phyloP scores from a whole-genome alignment of 495 filamentous ascomycete species.

The Lophium mytilinum region DNA sequence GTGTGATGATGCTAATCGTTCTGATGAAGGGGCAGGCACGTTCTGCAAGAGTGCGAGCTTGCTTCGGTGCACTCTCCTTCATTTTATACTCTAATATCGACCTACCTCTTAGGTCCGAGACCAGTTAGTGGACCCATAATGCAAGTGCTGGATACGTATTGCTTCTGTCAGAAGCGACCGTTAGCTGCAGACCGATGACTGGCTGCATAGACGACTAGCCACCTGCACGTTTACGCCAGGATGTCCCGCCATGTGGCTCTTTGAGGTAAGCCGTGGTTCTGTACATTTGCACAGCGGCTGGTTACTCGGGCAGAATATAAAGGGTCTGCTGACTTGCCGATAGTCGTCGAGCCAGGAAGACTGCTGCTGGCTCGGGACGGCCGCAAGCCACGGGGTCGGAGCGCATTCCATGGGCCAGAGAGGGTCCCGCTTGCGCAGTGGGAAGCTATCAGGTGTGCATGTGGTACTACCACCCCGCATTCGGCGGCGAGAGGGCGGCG shows the following conservation, averaged over 20 bases:
- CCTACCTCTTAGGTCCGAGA: no score
- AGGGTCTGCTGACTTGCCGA: neutral
- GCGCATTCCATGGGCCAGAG: no score
- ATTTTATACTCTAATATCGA: no score
- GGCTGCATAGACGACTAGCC: neutral
- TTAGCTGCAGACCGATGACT: neutral
- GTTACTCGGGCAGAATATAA: neutral
- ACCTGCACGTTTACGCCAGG: neutral
- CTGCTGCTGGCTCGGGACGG: neutral
- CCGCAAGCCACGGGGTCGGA: neutral
- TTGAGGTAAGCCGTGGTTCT: neutral
- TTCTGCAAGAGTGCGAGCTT: no score
- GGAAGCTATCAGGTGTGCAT: neutral
- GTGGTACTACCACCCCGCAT: neutral
- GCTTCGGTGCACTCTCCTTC: no score
- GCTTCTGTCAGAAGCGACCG: neutral
- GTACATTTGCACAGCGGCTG: neutral
- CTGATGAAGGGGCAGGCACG: no score
- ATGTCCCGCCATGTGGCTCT: no score
- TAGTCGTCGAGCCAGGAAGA: neutral
- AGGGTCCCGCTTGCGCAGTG: no score
- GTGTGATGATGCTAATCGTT: no score
- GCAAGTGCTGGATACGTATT: no score
- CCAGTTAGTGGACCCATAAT: no score
- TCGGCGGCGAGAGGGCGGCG: neutral